A percentile compares a stretch with the other conserved stretches of the same genome.
phyloP scores from a whole-genome alignment of 2,329 filamentous ascomycete genomes.

The Aspergillus sp. region DNA sequence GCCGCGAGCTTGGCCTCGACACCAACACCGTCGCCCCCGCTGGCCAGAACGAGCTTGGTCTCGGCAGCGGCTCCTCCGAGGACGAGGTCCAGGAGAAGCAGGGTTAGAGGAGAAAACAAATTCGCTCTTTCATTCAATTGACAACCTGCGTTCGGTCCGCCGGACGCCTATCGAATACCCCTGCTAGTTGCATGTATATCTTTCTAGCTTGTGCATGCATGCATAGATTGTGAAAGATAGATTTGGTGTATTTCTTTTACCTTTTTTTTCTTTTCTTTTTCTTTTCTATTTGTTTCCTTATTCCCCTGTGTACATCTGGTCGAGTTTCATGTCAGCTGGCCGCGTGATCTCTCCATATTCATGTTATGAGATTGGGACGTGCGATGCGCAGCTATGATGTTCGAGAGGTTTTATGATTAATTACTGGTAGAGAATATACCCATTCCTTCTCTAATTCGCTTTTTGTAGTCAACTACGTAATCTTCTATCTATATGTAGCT shows the following conservation, averaged over 20 bases:
- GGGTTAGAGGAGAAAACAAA: not conserved
- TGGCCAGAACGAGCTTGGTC: not conserved
- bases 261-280: too few species aligned
- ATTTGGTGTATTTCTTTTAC: not conserved
- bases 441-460: not conserved
- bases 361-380: not conserved
- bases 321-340: not conserved
- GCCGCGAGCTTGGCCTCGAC: slow-evolving; percentile 25
- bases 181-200: not conserved
- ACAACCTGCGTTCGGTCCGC: not conserved
- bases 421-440: not conserved
- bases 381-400: not conserved
- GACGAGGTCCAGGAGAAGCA: not conserved
- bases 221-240: slow-evolving; percentile 1
- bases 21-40: not conserved
- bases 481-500: too few species aligned
- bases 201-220: not conserved
- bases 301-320: not conserved
- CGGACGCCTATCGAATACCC: too few species aligned
- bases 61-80: not conserved
- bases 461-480: too few species aligned
- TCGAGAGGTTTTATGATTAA: slow-evolving; percentile 1
- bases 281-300: not conserved
- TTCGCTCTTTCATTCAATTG: not conserved
- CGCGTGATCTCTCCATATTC: not conserved